Evolutionary conservation across 257 asterid genomes (phyloP).

Genomic region (Solanum neorickii): DNA sequence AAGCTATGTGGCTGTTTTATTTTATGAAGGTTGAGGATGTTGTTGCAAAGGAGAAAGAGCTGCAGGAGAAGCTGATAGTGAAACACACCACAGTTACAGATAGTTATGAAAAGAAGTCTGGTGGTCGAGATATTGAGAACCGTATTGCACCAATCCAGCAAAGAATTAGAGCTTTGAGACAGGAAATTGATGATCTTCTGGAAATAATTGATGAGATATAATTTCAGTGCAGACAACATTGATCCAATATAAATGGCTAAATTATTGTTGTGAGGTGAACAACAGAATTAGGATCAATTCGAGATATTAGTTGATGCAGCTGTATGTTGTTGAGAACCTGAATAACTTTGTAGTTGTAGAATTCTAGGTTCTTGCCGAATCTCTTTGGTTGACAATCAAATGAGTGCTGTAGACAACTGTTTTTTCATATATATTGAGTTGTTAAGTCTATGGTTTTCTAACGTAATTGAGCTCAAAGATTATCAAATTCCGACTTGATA

Average conservation of each 20-base stretch:
- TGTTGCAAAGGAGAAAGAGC: constrained; percentile 72
- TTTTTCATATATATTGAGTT: neutral
- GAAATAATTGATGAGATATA: constrained; percentile 80
- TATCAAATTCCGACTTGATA: neutral
- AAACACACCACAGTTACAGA: constrained; percentile 75
- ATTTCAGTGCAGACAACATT: neutral
- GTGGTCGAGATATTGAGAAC: constrained; percentile 67
- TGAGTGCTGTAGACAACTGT: neutral
- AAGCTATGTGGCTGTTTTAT: neutral
- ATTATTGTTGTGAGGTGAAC: constrained; percentile 15
- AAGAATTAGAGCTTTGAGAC: constrained; percentile 60
- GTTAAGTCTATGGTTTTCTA: neutral
- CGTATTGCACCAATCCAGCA: constrained; percentile 79
- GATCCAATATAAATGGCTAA: neutral
- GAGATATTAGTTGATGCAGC: neutral
- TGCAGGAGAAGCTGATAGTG: constrained; percentile 79
- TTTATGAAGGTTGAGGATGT: constrained; percentile 70
- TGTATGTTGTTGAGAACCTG: neutral
- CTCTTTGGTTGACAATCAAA: neutral
- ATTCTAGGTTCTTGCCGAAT: neutral
- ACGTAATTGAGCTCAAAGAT: neutral
- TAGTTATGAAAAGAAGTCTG: constrained; percentile 71
- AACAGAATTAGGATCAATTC: neutral
- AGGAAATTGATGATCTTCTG: constrained; percentile 85
- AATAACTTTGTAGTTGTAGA: neutral